Percentiles rank a stretch among this genome's conserved stretches.
These are phyloP conservation scores for Ophiocordyceps camponoti-saundersi DNA, from an alignment of 2,329 filamentous ascomycete species.

Conservation along the genomic window DNA sequence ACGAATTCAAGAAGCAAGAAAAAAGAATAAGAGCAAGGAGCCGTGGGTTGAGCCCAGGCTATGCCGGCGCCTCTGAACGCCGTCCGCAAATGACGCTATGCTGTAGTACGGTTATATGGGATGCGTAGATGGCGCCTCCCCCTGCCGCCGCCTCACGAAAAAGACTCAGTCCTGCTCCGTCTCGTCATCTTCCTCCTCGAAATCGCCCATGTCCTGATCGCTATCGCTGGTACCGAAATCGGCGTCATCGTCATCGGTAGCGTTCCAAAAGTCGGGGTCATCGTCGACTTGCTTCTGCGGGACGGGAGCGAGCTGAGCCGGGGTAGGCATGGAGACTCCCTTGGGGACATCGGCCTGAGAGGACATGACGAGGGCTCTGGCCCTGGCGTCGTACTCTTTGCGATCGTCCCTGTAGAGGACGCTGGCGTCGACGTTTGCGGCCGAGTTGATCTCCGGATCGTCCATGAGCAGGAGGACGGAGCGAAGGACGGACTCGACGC, in stretches of 20 bases:
- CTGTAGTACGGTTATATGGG: background rate
- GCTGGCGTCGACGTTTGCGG: constrained; percentile 86
- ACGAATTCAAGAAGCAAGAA: background rate
- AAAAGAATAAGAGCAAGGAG: background rate
- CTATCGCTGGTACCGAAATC: constrained; percentile 65
- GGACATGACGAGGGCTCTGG: constrained; percentile 50
- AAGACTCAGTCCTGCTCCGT: constrained; percentile 2
- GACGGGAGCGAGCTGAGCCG: constrained; percentile 40
- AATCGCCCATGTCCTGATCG: constrained; percentile 44
- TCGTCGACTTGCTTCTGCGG: constrained; percentile 45
- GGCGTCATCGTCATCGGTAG: constrained; percentile 58
- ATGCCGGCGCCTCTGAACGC: background rate
- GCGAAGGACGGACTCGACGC: constrained; percentile 85
- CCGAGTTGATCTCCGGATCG: constrained; percentile 82
- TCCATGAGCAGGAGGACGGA: constrained; percentile 85
- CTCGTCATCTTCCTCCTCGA: constrained; percentile 40
- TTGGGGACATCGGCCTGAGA: constrained; percentile 67
- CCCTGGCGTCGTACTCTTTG: constrained; percentile 50
- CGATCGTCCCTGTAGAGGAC: constrained; percentile 67
- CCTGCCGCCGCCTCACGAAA: background rate
- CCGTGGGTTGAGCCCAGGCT: background rate
- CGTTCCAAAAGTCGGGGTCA: constrained; percentile 71
- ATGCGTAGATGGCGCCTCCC: background rate
- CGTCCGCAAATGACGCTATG: background rate
- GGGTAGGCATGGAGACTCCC: constrained; percentile 69